Evolutionary conservation across 139 green algal genomes (phyloP).

Genomic region (Haematococcus sp.): DNA sequence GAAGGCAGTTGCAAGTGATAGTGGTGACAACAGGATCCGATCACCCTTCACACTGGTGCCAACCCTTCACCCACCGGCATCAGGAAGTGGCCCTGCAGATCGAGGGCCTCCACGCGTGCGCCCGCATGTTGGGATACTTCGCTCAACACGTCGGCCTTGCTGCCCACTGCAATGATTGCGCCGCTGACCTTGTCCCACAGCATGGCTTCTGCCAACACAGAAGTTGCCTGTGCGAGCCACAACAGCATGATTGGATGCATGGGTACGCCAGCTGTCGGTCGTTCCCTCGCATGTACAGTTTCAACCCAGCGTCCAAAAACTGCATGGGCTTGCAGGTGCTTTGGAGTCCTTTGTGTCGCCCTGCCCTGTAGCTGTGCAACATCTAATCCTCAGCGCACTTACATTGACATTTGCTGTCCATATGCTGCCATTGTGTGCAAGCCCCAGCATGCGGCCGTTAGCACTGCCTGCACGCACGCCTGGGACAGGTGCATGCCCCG

Average conservation of each 20-base stretch:
- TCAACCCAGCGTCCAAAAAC: too few species aligned
- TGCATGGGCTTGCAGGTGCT: too few species aligned
- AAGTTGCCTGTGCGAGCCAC: not conserved
- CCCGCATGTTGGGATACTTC: not conserved
- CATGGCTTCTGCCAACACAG: slow-evolving; percentile 10
- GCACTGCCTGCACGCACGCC: not conserved
- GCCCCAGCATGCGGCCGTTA: not conserved
- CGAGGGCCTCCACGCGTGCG: slow-evolving; percentile 2
- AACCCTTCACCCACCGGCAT: slow-evolving; percentile 26
- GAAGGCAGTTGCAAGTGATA: too few species aligned
- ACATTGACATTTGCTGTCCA: slow-evolving; percentile 6
- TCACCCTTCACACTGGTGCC: too few species aligned
- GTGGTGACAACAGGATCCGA: too few species aligned
- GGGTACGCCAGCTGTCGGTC: too few species aligned
- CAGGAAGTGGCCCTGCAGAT: slow-evolving; percentile 11
- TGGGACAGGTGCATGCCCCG: not conserved
- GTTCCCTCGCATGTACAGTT: too few species aligned
- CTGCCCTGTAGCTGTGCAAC: too few species aligned
- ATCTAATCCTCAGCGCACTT: not conserved
- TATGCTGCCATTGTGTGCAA: slow-evolving; percentile 17
- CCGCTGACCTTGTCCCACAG: slow-evolving; percentile 3
- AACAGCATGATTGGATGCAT: too few species aligned
- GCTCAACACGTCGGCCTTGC: not conserved
- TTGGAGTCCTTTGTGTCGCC: too few species aligned
- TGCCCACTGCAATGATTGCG: slow-evolving; percentile 12